phyloP scores from a whole-genome alignment of 148 eudicot genomes.

The Dianthus caryophyllus region DNA sequence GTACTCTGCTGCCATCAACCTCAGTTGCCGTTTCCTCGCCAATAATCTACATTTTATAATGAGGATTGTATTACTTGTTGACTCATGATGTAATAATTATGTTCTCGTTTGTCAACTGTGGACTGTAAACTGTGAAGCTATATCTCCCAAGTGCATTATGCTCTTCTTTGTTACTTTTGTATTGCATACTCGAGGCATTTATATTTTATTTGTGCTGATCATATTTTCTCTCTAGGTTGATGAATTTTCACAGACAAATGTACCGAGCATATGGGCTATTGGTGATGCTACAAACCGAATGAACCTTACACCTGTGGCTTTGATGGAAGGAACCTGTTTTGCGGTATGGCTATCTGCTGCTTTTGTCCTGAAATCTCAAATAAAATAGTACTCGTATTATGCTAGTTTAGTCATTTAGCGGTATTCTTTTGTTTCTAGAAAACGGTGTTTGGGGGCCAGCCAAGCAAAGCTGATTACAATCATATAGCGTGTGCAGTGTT shows the following conservation, averaged over 20 bases:
- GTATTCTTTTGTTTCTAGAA: slow-evolving; percentile 45
- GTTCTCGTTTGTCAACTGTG: no score
- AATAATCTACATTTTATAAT: not conserved
- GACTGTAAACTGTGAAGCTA: not conserved
- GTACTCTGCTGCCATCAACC: not conserved
- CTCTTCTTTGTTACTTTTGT: not conserved
- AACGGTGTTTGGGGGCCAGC: slow-evolving; percentile 75
- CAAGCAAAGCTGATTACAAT: slow-evolving; percentile 63
- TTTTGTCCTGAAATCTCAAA: slow-evolving; percentile 5
- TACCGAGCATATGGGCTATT: slow-evolving; percentile 94
- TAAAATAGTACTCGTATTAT: not conserved
- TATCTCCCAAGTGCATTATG: not conserved
- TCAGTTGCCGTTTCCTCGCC: slow-evolving; percentile 4
- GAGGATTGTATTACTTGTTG: not conserved
- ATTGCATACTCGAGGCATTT: not conserved
- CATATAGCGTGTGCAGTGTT: slow-evolving; percentile 80
- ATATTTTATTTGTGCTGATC: not conserved
- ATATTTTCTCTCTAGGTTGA: slow-evolving; percentile 55
- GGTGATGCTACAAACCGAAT: slow-evolving; percentile 94
- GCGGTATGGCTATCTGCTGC: slow-evolving; percentile 48
- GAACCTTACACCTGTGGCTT: slow-evolving; percentile 98
- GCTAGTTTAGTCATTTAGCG: slow-evolving; percentile 4
- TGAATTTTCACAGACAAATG: slow-evolving; percentile 65
- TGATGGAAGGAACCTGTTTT: slow-evolving; percentile 93
- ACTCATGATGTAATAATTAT: no score